These are phyloP conservation scores for Mycena rosella DNA, from an alignment of 768 basidiomycete species.

Conservation along the genomic window DNA sequence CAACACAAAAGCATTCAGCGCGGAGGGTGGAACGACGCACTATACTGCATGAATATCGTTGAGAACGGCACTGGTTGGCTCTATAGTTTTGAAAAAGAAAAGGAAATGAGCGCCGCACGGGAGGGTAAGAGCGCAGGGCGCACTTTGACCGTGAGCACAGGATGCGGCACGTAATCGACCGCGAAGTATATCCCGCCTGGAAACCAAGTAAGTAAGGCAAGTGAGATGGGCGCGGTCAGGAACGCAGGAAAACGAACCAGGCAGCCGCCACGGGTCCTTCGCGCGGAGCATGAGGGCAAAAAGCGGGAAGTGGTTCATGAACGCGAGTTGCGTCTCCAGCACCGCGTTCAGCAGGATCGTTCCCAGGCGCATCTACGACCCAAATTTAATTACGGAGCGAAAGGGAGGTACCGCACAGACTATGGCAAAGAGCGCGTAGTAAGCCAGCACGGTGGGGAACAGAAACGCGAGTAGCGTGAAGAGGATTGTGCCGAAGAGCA, in stretches of 20 bases:
- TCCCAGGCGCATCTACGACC: slow-evolving; percentile 64
- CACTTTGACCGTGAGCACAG: slow-evolving; percentile 51
- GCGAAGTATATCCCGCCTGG: slow-evolving; percentile 51
- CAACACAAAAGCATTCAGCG: not conserved
- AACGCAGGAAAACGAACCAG: slow-evolving; percentile 73
- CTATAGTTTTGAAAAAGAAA: no score
- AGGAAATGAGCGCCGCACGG: no score
- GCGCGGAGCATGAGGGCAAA: slow-evolving; percentile 87
- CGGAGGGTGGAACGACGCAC: slow-evolving; percentile 38
- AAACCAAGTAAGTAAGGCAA: not conserved
- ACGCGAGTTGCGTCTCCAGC: slow-evolving; percentile 75
- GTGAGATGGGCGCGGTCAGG: no score
- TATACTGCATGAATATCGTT: slow-evolving; percentile 70
- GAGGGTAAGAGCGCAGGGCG: no score
- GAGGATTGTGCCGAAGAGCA: slow-evolving; percentile 91
- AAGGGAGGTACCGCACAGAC: no score
- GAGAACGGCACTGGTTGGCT: slow-evolving; percentile 66
- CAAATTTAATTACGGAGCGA: no score
- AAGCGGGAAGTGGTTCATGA: slow-evolving; percentile 94
- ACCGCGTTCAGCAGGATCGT: slow-evolving; percentile 74
- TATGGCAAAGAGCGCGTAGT: slow-evolving; percentile 84
- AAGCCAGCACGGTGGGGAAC: slow-evolving; percentile 88
- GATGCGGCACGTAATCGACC: slow-evolving; percentile 43
- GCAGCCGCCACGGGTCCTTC: slow-evolving; percentile 87
- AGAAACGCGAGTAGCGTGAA: slow-evolving; percentile 87